phyloP scores from a whole-genome alignment of 2,329 filamentous ascomycete species.

The Amesomyces nigricolor region DNA sequence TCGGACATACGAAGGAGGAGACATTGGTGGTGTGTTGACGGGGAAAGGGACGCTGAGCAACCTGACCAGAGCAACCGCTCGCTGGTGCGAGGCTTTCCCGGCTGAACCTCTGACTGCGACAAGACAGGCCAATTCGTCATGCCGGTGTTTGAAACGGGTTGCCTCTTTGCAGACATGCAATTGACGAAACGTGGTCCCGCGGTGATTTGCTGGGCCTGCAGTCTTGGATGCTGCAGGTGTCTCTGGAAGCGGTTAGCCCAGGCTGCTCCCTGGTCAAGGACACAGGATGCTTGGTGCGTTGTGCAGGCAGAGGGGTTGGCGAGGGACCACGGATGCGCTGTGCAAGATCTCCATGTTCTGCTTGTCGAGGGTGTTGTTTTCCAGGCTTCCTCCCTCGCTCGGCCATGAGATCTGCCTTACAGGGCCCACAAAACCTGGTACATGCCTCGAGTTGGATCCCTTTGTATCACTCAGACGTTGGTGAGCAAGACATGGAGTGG shows the following conservation, averaged over 20 bases:
- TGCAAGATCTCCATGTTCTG: constrained; percentile 22
- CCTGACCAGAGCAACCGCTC: neutral
- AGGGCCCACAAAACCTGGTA: neutral
- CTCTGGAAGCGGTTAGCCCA: constrained; percentile 22
- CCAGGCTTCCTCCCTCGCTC: constrained; percentile 3
- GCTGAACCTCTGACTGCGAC: neutral
- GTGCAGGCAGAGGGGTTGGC: constrained; percentile 10
- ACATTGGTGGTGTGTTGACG: neutral
- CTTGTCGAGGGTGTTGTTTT: constrained; percentile 3
- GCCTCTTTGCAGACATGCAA: constrained; percentile 14
- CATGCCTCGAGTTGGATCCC: neutral
- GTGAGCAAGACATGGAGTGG: neutral
- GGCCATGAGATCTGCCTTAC: constrained; percentile 8
- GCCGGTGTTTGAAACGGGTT: constrained; percentile 13
- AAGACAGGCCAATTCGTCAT: constrained; percentile 9
- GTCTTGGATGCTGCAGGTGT: constrained; percentile 23
- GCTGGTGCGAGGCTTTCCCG: neutral
- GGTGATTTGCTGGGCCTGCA: constrained; percentile 19
- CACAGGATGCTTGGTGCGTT: constrained; percentile 10
- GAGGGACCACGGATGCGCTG: neutral
- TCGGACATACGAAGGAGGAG: too few relatives aligned
- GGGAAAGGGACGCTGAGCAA: neutral
- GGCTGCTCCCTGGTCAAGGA: constrained; percentile 21
- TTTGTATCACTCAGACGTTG: neutral
- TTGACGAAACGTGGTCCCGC: constrained; percentile 17